Evolutionary conservation across 2,329 filamentous ascomycete genomes (phyloP).

Genomic region (Plenodomus lindquistii): DNA sequence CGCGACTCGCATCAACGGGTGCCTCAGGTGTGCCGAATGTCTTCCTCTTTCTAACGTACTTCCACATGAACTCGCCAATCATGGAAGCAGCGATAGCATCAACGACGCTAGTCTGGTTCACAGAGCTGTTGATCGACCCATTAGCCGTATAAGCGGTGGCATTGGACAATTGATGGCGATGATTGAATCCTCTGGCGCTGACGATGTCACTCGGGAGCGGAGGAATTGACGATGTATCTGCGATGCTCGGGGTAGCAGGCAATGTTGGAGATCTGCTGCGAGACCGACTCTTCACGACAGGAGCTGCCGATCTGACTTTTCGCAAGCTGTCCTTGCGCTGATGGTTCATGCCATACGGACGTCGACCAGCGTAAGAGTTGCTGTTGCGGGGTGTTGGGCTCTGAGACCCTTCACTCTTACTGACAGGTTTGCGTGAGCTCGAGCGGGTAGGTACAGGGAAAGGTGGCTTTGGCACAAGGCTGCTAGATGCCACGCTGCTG

Average conservation of each 20-base stretch:
- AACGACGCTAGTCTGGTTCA: conserved; percentile 78
- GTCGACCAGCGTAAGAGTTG: conserved; percentile 33
- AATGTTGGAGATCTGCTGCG: conserved; percentile 61
- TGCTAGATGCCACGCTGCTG: conserved; percentile 56
- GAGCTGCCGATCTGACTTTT: conserved; percentile 82
- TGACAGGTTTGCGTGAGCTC: conserved; percentile 76
- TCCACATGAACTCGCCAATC: conserved; percentile 98
- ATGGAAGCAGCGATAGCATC: conserved; percentile 98
- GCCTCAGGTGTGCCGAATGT: conserved; percentile 79
- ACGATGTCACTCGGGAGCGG: conserved; percentile 75
- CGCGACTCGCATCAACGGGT: conserved; percentile 53
- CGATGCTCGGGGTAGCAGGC: conserved; percentile 68
- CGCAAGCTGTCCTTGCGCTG: conserved; percentile 67
- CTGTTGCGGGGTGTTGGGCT: conserved; percentile 70
- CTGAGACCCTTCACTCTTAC: conserved; percentile 73
- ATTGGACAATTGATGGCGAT: conserved; percentile 64
- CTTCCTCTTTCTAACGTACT: conserved; percentile 84
- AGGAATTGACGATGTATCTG: conserved; percentile 72
- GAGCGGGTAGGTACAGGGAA: conserved; percentile 90
- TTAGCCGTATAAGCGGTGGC: conserved; percentile 61
- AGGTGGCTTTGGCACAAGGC: conserved; percentile 62
- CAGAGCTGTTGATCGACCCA: conserved; percentile 60
- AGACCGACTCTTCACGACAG: conserved; percentile 59
- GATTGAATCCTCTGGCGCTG: conserved; percentile 46
- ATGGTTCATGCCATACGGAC: conserved; percentile 46